Percentiles rank a stretch among this genome's conserved stretches.
These are phyloP conservation scores for Stentor coeruleus DNA, from an alignment of 73 alveolate species.

Conservation along the genomic window DNA sequence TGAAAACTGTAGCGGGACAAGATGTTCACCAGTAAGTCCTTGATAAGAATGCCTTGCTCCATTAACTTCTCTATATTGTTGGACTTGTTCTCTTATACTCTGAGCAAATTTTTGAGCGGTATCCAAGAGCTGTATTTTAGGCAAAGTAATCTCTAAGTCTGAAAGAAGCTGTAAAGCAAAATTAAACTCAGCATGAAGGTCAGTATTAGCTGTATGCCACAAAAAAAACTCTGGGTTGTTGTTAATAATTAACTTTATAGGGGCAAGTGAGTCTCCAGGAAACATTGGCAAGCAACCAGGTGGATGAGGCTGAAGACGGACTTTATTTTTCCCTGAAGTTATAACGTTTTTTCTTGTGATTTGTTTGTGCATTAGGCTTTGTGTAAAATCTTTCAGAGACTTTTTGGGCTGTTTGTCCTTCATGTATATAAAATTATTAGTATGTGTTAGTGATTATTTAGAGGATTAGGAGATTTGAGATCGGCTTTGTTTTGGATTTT, in stretches of 20 bases:
- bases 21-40: slow-evolving; percentile 11
- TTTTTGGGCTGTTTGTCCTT: not conserved
- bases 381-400: not conserved
- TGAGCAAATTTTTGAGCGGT: not conserved
- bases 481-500: too few relatives aligned
- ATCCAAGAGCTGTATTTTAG: not conserved
- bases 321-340: not conserved
- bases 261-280: slow-evolving; percentile 22
- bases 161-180: not conserved
- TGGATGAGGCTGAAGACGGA: slow-evolving; percentile 11
- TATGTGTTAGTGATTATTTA: too few relatives aligned
- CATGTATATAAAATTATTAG: too few relatives aligned
- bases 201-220: slow-evolving; percentile 17
- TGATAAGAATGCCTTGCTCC: slow-evolving; percentile 7
- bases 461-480: too few relatives aligned
- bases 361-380: too few relatives aligned
- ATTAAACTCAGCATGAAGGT: not conserved
- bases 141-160: not conserved
- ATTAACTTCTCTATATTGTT: not conserved
- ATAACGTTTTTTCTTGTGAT: not conserved
- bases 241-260: slow-evolving; percentile 11
- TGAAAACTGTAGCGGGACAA: slow-evolving; percentile 15
- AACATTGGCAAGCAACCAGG: slow-evolving; percentile 17
- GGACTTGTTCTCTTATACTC: slow-evolving; percentile 24
- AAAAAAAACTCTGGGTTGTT: slow-evolving; percentile 16